Conservation (phyloP, 441 rosid genomes). For the Hypseocharis bilobata region DNA sequence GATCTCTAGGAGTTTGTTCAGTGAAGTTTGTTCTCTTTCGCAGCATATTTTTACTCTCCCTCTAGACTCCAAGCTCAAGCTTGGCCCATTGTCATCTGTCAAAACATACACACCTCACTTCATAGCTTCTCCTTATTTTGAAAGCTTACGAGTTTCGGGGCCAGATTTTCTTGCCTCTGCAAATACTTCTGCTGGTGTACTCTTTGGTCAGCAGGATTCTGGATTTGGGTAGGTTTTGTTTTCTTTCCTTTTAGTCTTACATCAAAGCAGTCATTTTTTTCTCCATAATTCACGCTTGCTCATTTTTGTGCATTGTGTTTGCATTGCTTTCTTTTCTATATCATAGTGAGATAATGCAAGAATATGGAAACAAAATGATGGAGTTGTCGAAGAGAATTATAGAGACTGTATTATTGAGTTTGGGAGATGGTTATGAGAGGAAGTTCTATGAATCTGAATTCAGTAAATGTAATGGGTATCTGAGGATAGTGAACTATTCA, state of each 20-base stretch:
- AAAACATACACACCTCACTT: slow-evolving; percentile 47
- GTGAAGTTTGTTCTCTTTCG: slow-evolving; percentile 31
- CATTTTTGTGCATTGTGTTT: slow-evolving; percentile 1
- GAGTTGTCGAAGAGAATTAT: slow-evolving; percentile 42
- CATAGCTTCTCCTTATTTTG: slow-evolving; percentile 66
- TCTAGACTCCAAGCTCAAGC: slow-evolving; percentile 51
- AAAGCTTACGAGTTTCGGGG: slow-evolving; percentile 48
- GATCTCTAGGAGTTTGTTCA: slow-evolving; percentile 36
- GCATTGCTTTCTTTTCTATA: slow-evolving; percentile 5
- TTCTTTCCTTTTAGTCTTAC: not conserved
- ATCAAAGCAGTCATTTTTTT: too few relatives aligned
- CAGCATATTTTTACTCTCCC: slow-evolving; percentile 40
- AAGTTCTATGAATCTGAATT: slow-evolving; percentile 39
- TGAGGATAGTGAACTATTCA: slow-evolving; percentile 52
- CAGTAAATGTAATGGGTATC: slow-evolving; percentile 49
- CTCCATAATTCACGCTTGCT: slow-evolving; percentile 1
- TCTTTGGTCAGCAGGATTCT: slow-evolving; percentile 33
- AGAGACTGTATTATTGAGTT: slow-evolving; percentile 33
- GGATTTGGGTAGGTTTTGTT: slow-evolving; percentile 35
- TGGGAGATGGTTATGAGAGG: slow-evolving; percentile 37
- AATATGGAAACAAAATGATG: slow-evolving; percentile 47
- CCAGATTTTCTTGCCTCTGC: slow-evolving; percentile 51
- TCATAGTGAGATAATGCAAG: slow-evolving; percentile 39
- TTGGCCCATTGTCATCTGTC: slow-evolving; percentile 36
- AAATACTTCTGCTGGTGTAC: slow-evolving; percentile 37